A percentile compares a stretch with the other conserved stretches of the same genome.
phyloP scores from a whole-genome alignment of 176 grass and related monocot species.

The Eragrostis curvula region DNA sequence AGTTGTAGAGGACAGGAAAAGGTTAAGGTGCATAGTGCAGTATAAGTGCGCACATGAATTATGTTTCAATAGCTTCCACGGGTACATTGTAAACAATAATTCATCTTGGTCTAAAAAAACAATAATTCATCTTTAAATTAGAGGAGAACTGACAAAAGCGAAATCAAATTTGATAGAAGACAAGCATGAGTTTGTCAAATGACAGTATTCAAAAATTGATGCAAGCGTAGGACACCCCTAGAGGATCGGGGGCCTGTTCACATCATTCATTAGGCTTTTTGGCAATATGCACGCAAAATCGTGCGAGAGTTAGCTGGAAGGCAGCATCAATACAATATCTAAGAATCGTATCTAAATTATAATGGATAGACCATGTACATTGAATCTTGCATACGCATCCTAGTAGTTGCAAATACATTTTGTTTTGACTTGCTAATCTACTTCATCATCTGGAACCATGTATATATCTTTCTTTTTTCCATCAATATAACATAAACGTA shows the following conservation, averaged over 20 bases:
- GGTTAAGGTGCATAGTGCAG: neutral
- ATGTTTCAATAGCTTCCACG: neutral
- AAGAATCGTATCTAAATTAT: neutral
- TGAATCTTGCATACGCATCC: slow-evolving; percentile 16
- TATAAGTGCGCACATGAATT: neutral
- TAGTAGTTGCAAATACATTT: slow-evolving; percentile 22
- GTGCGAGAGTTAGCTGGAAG: slow-evolving; percentile 24
- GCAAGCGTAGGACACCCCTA: neutral
- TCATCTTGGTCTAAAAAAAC: too few species aligned
- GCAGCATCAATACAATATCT: neutral
- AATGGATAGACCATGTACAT: slow-evolving; percentile 22
- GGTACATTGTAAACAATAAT: neutral
- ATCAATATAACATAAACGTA: neutral
- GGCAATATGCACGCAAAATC: slow-evolving; percentile 23
- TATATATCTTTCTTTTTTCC: neutral
- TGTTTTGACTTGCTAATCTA: slow-evolving; percentile 22
- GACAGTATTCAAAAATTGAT: slow-evolving; percentile 15
- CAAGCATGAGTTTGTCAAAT: slow-evolving; percentile 1
- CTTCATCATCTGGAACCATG: neutral
- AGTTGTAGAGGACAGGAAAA: neutral
- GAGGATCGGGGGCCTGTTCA: neutral
- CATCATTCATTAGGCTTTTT: neutral
- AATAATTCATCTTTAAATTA: neutral
- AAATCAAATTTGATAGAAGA: slow-evolving; percentile 27
- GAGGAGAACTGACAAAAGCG: neutral